Percentiles rank a stretch among this genome's conserved stretches.
These are phyloP conservation scores for Entonaema liquescens DNA, from an alignment of 495 filamentous ascomycete genomes.

Conservation along the genomic window DNA sequence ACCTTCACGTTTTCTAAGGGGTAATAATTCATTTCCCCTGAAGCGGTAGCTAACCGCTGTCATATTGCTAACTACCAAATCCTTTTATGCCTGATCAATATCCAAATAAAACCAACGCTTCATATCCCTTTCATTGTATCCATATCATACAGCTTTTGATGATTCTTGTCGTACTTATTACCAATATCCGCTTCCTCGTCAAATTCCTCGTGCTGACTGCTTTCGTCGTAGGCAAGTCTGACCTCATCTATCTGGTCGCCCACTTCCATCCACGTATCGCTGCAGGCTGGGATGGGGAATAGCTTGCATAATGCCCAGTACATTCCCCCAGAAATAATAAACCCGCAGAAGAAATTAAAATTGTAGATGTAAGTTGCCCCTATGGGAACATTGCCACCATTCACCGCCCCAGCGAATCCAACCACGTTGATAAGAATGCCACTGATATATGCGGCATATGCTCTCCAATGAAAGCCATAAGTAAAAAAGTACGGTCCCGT, in stretches of 20 bases:
- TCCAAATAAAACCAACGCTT: conserved; percentile 5
- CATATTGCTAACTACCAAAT: not conserved
- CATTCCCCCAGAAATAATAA: conserved; percentile 70
- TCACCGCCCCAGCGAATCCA: conserved; percentile 84
- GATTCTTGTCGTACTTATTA: conserved; percentile 29
- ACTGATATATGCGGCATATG: conserved; percentile 81
- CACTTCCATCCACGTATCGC: conserved; percentile 83
- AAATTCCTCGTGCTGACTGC: conserved; percentile 34
- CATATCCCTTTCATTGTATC: not conserved
- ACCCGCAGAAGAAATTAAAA: conserved; percentile 88
- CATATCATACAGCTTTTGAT: conserved; percentile 23
- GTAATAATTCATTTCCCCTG: not conserved
- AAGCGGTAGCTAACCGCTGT: not conserved
- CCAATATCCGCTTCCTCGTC: conserved; percentile 38
- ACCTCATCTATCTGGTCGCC: conserved; percentile 68
- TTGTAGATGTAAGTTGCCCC: conserved; percentile 90
- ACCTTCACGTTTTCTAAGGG: not conserved
- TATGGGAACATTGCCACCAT: conserved; percentile 68
- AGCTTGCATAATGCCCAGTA: conserved; percentile 76
- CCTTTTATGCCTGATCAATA: not conserved
- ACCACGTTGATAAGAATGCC: conserved; percentile 94
- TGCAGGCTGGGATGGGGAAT: conserved; percentile 77
- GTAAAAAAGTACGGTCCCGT: conserved; percentile 76
- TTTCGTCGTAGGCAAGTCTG: conserved; percentile 56
- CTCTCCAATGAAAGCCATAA: conserved; percentile 82